Base-by-base conservation (phyloP, 352 stramenopile species). In the Globisporangium paroecandrum region DNA sequence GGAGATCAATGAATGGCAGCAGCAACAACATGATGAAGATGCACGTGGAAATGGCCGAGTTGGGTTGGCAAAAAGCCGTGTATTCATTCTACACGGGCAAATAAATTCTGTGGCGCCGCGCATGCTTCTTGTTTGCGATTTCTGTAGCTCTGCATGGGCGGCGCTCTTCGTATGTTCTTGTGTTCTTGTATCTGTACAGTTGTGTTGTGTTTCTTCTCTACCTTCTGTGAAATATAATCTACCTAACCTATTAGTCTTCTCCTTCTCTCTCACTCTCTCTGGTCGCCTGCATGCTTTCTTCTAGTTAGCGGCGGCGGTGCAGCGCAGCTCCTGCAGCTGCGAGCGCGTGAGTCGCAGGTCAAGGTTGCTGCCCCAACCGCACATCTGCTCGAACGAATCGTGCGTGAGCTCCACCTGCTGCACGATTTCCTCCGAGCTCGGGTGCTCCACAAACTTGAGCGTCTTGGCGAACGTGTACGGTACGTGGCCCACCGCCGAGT, bases 311-410 rank as follows among this genome's bases (percentile, higher is more conserved):
- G 66, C 66, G 22, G 66, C 61, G 5, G 71, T 66, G 34, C 81
- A 84, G 24, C 81, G 85, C 70, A 93, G 71, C 62, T 93, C 82
- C 1, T 79, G 82, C n/a, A 95, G 74, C 74, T 95, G 87, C 41
- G 77, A 77, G 22, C 83, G 81, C 43, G 85, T 92, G 49, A 95
- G 81, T 54, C 83, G 82, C 71, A 95, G 65, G 61, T 95, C 87
- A 10, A 94, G 65, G 69, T 85, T 83, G 69, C 76, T 87, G 41
- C 78, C 67, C 82, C 83, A 94, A 57, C 73, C 77, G 65, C 87
- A 95, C 87, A 95, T 94, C 54, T 95, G 85, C 69, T 95, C 85
- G 64, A 95, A 92, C 65, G 84, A 94, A 65, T 92, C 81, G 69
- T 90, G 79, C 22, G 87, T 89, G 51, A 95, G 80, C 60, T 91